Percentiles rank a stretch among this genome's conserved stretches.
phyloP scores from a whole-genome alignment of 23 red algal species.

The Gracilaria vermiculophylla region DNA sequence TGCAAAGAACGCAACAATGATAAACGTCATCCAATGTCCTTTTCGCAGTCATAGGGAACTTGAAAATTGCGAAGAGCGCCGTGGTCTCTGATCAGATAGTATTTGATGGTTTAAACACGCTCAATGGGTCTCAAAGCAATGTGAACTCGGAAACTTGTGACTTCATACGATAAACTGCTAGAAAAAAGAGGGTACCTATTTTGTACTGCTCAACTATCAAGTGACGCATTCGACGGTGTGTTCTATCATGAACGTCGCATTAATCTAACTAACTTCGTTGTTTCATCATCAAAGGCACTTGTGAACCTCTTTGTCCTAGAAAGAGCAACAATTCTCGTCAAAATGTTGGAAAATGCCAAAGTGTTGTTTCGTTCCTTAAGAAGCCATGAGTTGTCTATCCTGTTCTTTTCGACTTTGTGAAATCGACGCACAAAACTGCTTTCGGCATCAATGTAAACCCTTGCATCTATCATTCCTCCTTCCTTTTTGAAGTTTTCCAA shows the following conservation, averaged over 20 bases:
- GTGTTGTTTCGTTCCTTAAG: background rate
- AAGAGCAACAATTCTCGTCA: slow-evolving; percentile 1
- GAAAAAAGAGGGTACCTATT: no score
- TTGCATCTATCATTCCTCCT: background rate
- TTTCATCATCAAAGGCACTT: background rate
- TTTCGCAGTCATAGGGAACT: no score
- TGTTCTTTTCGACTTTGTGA: background rate
- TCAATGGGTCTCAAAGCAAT: no score
- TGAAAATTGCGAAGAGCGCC: no score
- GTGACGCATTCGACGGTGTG: no score
- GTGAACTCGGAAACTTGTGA: no score
- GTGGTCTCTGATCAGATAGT: no score
- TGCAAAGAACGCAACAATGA: no score
- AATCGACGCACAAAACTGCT: background rate
- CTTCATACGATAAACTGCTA: no score
- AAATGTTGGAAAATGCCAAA: background rate
- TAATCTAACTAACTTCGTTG: background rate
- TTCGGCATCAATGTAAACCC: background rate
- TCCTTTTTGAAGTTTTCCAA: background rate
- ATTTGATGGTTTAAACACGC: no score
- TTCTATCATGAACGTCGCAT: background rate
- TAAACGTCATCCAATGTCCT: no score
- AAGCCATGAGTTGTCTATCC: background rate
- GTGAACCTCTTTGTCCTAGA: background rate
- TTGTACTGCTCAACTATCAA: no score